phyloP scores from a whole-genome alignment of 116 monocot species.

The Papilionanthe hybrid region DNA sequence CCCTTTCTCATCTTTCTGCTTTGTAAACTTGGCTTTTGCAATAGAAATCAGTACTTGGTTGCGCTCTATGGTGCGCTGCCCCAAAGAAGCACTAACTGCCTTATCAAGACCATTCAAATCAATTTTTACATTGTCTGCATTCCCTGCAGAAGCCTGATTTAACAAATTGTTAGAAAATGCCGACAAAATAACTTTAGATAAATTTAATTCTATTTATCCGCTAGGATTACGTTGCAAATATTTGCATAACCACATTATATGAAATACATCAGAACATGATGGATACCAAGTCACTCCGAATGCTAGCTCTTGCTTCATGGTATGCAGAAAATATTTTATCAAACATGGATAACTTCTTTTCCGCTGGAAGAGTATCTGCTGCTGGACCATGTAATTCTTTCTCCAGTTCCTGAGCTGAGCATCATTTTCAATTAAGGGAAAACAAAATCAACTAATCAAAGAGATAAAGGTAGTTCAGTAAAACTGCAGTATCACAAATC shows the following conservation, averaged over 20 bases:
- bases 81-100: conserved; percentile 91
- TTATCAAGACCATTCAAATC: conserved; percentile 97
- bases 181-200: background rate
- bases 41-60: conserved; percentile 67
- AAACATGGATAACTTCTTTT: conserved; percentile 82
- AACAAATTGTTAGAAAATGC: conserved; percentile 21
- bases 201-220: background rate
- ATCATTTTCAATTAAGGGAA: conserved; percentile 10
- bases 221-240: background rate
- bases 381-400: conserved; percentile 68
- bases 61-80: conserved; percentile 92
- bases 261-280: conserved; percentile 7
- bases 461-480: background rate
- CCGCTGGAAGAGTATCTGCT: conserved; percentile 61
- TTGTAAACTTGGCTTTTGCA: conserved; percentile 86
- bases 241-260: background rate
- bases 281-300: conserved; percentile 88
- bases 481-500: background rate
- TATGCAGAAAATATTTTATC: conserved; percentile 98
- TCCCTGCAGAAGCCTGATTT: conserved; percentile 76
- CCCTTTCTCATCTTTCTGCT: conserved; percentile 67
- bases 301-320: conserved; percentile 91
- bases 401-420: conserved; percentile 99
- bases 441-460: conserved; percentile 5
- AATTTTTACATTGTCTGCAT: conserved; percentile 87